Base-by-base conservation (phyloP, 306 rosid genomes). In the Ziziphus jujuba region DNA sequence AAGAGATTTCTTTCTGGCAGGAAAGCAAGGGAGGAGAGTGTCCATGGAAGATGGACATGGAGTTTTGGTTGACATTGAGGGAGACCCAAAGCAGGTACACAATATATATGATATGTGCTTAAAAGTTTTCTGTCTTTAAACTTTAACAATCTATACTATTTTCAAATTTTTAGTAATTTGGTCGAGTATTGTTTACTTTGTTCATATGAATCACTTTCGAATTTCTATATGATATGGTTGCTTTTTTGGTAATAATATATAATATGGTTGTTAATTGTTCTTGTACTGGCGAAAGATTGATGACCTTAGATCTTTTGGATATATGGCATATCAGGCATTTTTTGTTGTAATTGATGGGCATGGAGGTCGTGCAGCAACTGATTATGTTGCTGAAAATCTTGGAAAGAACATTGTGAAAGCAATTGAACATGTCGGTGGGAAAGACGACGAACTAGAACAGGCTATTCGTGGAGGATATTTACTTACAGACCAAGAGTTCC, bases 261-360 rank as follows among this genome's bases (percentile, higher is more conserved):
- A 9, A 4, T 14, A 5, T 50, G 22, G 21, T 50, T 16, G 22
- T 5, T 16, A 28, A 28, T 28, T 28, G 4, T 28, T 28, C 33
- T 28, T 28, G 33, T 28, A 28, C 33, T 4, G 33, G 33, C 33
- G 33, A 50, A 50, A 5, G 21, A 20, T 16, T 50, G 1, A 20
- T 19, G 55, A 20, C 22, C 22, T 50, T 20, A 7, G 55, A 50
- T 50, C 22, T 50, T n/a, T 20, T 20, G 20, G 20, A 50, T 20
- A 15, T 19, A 50, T 50, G 22, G 0, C 5, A n/a, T 15, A 21
- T 48, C 72, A 80, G 84, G 84, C 84, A 20, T 68, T 72, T 44
- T 80, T 80, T 45, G 73, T 72, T 14, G 84, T 80, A 59, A 70
- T 76, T 8, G 84, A 80, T 17, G 84, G 84, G 4, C 84, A 80